Base-by-base conservation (phyloP, 2,329 filamentous ascomycete species). In the Fusarium xylarioides region DNA sequence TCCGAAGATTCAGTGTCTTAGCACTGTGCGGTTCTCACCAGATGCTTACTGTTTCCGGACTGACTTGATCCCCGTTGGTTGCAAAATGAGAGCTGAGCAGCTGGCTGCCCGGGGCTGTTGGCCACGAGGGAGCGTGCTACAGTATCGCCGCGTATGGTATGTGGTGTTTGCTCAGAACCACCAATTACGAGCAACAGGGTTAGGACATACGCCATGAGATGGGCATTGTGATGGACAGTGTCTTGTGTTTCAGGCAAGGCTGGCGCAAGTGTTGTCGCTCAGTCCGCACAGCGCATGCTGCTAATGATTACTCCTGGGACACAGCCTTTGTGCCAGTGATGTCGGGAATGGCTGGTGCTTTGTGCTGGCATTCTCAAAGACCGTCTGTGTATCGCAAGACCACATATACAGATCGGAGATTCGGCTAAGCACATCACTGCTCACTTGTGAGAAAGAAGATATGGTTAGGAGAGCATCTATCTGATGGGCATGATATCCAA, bases 221-320 rank as follows among this genome's bases (percentile, higher is more conserved):
- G 28, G 43, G 40, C 63, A 76, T 75, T 74, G 56, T 46, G 71
- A 77, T 76, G 58, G 67, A 57, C 69, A 65, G 53, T 64, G 56
- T 57, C 66, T 70, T 75, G 56, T 58, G 75, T 77, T 77, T 77
- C 75, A 77, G 66, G 58, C 66, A 65, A 46, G 68, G 54, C 68
- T 68, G 43, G 43, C 42, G 44, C 42, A 67, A 68, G 59, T 44
- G 32, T 63, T 44, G 37, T 58, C 23, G 35, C 55, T 34, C 42
- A 59, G 26, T 35, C 23, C 26, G 28, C 26, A 32, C 35, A 30
- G 26, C 26, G 26, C 19, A 38, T 35, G 19, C 19, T 38, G 44
- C 52, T 38, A 40, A 30, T 40, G 19, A 62, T 57, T 30, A 28
- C 28, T 44, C 11, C 18, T 23, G 32, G 35, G 15, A 61, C 15